Percentiles rank a stretch among this genome's conserved stretches.
Evolutionary conservation across 192 early-diverging fungal genomes (phyloP).

Genomic region (Coemansia pectinata): DNA sequence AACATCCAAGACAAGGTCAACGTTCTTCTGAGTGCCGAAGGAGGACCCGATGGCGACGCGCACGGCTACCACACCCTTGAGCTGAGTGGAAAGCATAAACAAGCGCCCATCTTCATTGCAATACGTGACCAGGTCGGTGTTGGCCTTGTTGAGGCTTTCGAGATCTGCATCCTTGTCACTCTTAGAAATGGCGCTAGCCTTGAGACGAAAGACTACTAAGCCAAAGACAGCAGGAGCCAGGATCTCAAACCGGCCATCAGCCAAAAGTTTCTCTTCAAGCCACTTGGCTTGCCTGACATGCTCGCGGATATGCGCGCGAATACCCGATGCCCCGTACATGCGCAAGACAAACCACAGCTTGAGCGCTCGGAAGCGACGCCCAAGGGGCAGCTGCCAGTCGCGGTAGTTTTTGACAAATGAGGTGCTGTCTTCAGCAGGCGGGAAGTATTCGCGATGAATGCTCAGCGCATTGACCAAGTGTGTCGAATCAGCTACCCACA

Average conservation of each 20-base stretch:
- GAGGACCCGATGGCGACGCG: conserved; percentile 40
- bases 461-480: conserved; percentile 57
- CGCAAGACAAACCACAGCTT: conserved; percentile 69
- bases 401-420: conserved; percentile 57
- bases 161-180: neutral
- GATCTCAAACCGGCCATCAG: conserved; percentile 54
- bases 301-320: conserved; percentile 55
- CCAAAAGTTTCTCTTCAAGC: conserved; percentile 37
- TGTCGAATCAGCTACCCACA: conserved; percentile 58
- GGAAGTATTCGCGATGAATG: conserved; percentile 57
- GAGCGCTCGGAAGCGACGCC: conserved; percentile 62
- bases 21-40: conserved; percentile 19
- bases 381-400: conserved; percentile 62
- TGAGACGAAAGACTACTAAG: conserved; percentile 54
- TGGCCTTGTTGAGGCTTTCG: conserved; percentile 29
- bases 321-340: conserved; percentile 57
- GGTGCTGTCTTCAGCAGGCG: conserved; percentile 33
- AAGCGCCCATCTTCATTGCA: conserved; percentile 48
- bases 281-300: conserved; percentile 42
- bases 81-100: conserved; percentile 39
- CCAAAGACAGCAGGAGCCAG: conserved; percentile 46
- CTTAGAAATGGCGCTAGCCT: conserved; percentile 17
- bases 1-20: conserved; percentile 16
- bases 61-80: conserved; percentile 36
- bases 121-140: conserved; percentile 16